Evolutionary conservation across 2,329 filamentous ascomycete species (phyloP).

Genomic region (Sclerotinia subarctica): DNA sequence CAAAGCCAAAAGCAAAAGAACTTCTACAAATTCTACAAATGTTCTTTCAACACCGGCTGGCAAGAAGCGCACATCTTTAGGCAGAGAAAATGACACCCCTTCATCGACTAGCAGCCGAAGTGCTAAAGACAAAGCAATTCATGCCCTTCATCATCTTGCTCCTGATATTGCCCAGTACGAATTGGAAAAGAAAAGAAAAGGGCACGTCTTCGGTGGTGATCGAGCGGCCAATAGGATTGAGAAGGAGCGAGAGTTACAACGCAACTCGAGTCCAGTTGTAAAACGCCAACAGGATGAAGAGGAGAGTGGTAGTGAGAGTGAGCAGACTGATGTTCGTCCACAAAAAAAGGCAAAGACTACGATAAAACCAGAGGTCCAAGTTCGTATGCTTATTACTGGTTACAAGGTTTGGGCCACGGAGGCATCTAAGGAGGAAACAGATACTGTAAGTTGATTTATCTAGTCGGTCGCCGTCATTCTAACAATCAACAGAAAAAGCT

Average conservation of each 20-base stretch:
- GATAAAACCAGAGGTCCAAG: conserved; percentile 63
- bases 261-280: conserved; percentile 41
- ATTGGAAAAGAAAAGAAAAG: conserved; percentile 81
- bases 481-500: conserved; percentile 65
- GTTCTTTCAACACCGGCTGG: conserved; percentile 50
- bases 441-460: conserved; percentile 60
- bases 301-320: conserved; percentile 42
- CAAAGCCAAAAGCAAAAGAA: conserved; percentile 21
- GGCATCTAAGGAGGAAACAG: conserved; percentile 69
- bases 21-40: conserved; percentile 14
- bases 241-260: conserved; percentile 42
- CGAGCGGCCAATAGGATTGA: conserved; percentile 58
- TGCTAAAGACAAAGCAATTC: conserved; percentile 82
- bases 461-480: conserved; percentile 17
- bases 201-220: conserved; percentile 58
- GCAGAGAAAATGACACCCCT: conserved; percentile 83
- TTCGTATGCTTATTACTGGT: conserved; percentile 78
- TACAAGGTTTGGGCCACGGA: conserved; percentile 79
- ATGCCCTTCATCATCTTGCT: conserved; percentile 71
- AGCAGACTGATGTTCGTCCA: conserved; percentile 48
- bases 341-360: conserved; percentile 56
- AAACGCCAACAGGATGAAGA: conserved; percentile 40
- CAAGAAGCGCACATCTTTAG: conserved; percentile 49
- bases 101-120: conserved; percentile 74
- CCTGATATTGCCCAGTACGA: conserved; percentile 87